These are phyloP conservation scores for Fabrea salina DNA, from an alignment of 169 alveolate genomes.

Conservation along the genomic window DNA sequence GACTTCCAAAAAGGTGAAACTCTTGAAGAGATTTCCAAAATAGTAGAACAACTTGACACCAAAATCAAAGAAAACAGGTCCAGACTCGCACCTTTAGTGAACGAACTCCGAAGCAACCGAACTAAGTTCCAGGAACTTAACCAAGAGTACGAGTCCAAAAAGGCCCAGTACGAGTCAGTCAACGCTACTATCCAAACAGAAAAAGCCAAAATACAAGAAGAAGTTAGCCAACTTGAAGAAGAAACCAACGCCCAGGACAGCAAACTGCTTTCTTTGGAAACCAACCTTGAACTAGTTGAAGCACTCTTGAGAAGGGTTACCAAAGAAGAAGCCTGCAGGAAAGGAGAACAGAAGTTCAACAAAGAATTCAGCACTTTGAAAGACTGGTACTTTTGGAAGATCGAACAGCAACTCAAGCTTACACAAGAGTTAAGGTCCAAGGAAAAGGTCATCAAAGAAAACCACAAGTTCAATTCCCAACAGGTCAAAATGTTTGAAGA, in stretches of 20 bases:
- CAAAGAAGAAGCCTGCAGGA: constrained; percentile 41
- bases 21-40: constrained; percentile 49
- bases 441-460: constrained; percentile 58
- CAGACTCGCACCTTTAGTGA: constrained; percentile 58
- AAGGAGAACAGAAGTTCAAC: constrained; percentile 46
- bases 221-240: constrained; percentile 37
- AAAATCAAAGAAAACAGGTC: constrained; percentile 58
- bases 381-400: constrained; percentile 49
- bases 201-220: constrained; percentile 46
- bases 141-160: constrained; percentile 44
- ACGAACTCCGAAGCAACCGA: constrained; percentile 47
- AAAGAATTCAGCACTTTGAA: constrained; percentile 47
- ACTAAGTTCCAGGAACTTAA: constrained; percentile 42
- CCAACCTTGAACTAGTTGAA: constrained; percentile 45
- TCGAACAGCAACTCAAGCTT: constrained; percentile 42
- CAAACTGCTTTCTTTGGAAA: constrained; percentile 38
- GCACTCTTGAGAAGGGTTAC: constrained; percentile 42
- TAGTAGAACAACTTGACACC: constrained; percentile 48
- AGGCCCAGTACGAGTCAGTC: constrained; percentile 50
- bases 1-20: constrained; percentile 51
- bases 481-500: constrained; percentile 53
- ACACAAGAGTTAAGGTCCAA: constrained; percentile 47
- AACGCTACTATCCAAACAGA: constrained; percentile 49
- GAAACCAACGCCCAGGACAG: constrained; percentile 54
- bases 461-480: constrained; percentile 42